Percentiles rank a stretch among this genome's conserved stretches.
Evolutionary conservation across 192 early-diverging fungal genomes (phyloP).

Genomic region (Rhizophagus sp.): DNA sequence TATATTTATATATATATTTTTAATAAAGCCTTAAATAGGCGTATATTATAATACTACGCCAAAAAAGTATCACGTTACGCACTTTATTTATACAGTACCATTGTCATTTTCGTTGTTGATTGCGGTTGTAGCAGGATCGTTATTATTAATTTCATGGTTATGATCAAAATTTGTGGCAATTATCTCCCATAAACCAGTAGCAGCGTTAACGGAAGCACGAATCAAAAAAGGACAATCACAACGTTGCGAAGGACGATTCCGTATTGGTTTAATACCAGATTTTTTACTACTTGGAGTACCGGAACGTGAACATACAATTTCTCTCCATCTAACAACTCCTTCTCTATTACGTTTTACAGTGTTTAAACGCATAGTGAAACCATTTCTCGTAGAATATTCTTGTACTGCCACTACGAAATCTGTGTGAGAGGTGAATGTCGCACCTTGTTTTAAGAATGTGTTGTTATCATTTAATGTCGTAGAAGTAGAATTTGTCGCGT

Average conservation of each 20-base stretch:
- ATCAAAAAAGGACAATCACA: constrained; percentile 16
- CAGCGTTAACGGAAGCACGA: not conserved
- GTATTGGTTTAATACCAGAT: constrained; percentile 6
- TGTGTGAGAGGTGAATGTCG: constrained; percentile 6
- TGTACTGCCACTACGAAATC: constrained; percentile 19
- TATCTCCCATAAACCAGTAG: constrained; percentile 16
- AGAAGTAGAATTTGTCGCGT: not conserved
- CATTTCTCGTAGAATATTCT: constrained; percentile 1
- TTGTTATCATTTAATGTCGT: not conserved
- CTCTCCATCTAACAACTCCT: constrained; percentile 14
- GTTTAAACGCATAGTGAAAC: constrained; percentile 9
- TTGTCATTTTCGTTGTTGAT: no score
- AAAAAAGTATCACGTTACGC: not conserved
- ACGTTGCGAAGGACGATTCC: constrained; percentile 13
- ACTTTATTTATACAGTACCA: not conserved
- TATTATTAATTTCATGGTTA: constrained; percentile 2
- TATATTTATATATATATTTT: no score
- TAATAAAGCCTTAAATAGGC: no score
- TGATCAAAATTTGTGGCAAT: constrained; percentile 9
- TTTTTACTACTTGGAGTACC: constrained; percentile 14
- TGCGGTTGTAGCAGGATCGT: not conserved
- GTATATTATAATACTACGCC: not conserved
- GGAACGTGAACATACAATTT: constrained; percentile 16
- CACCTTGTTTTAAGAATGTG: not conserved
- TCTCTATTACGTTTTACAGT: constrained; percentile 8